phyloP scores from a whole-genome alignment of 1,284 basidiomycete genomes.

The Trichosporon asahii region DNA sequence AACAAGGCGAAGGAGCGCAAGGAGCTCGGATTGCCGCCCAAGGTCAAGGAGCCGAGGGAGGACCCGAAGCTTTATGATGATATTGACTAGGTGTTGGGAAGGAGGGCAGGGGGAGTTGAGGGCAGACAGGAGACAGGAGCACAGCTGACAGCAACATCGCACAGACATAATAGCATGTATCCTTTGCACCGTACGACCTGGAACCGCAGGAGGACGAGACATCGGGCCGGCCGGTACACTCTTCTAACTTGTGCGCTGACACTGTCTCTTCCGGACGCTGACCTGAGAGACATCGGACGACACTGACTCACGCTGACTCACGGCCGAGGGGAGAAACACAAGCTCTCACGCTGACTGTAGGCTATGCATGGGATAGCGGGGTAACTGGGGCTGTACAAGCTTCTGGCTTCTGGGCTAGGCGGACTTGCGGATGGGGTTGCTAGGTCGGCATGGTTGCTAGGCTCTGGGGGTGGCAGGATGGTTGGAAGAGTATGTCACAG shows the following conservation, averaged over 20 bases:
- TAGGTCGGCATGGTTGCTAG: too few species aligned
- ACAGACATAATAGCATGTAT: neutral
- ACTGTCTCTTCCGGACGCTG: neutral
- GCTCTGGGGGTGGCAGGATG: neutral
- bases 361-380: neutral
- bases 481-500: neutral
- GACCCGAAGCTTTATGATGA: conserved; percentile 2
- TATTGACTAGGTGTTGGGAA: neutral
- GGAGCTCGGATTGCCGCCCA: neutral
- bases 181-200: neutral
- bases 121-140: too few species aligned
- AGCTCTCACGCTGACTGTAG: neutral
- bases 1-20: neutral
- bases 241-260: too few species aligned
- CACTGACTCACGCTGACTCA: neutral
- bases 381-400: neutral
- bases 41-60: conserved; percentile 1
- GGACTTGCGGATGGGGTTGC: too few species aligned
- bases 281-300: neutral
- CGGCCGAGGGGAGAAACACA: neutral
- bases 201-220: too few species aligned
- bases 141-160: neutral
- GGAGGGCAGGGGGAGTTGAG: too few species aligned
- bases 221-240: too few species aligned
- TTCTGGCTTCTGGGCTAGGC: neutral